phyloP scores from a whole-genome alignment of 83 land plant species.

The Picea mariana region DNA sequence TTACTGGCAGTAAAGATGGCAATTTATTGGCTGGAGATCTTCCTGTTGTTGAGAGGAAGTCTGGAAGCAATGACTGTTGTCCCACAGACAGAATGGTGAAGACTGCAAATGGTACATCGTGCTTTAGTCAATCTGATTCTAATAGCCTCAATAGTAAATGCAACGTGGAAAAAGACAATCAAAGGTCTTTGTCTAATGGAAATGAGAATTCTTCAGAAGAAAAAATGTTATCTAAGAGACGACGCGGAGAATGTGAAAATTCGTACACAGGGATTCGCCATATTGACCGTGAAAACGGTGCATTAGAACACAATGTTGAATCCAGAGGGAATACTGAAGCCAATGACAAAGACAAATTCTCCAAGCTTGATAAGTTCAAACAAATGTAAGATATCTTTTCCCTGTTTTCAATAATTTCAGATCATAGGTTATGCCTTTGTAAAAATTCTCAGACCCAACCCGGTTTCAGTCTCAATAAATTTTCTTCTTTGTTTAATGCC shows the following conservation, averaged over 20 bases:
- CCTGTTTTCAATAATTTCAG: no score
- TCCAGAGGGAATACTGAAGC: neutral
- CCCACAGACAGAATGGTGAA: neutral
- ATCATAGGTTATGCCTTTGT: no score
- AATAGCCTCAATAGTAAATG: neutral
- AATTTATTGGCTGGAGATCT: neutral
- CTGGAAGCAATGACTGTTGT: neutral
- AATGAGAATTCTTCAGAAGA: neutral
- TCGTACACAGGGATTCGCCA: neutral
- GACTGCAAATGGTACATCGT: neutral
- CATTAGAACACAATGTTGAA: constrained; percentile 18
- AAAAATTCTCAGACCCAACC: no score
- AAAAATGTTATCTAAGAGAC: constrained; percentile 12
- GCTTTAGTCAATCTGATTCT: neutral
- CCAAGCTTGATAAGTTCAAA: constrained; percentile 36
- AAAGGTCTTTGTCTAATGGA: neutral
- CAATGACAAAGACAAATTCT: constrained; percentile 21
- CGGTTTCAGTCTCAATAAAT: no score
- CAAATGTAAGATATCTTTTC: constrained; percentile 32
- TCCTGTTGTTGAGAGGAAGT: neutral
- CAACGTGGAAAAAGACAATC: neutral
- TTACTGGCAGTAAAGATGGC: neutral
- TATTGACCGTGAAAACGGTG: neutral
- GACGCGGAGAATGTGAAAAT: constrained; percentile 31
- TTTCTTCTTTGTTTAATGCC: no score